Evolutionary conservation across 1,284 basidiomycete genomes (phyloP), one percentile per base, ranked within the genome.

Genomic region (Pseudomicrostroma phylloplanum): DNA sequence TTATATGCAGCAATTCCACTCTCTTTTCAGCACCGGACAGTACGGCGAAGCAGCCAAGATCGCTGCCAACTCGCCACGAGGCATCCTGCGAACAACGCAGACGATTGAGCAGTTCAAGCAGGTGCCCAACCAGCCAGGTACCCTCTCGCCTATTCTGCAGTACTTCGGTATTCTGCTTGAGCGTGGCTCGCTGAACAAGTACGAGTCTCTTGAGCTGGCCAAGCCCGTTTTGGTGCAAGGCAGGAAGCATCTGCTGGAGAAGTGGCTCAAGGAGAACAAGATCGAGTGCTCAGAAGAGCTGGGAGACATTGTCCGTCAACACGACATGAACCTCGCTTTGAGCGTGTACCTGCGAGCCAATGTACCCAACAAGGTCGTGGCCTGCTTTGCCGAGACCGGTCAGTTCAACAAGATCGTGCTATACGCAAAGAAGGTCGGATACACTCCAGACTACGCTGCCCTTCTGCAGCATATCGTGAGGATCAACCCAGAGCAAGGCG

Each of bases 201-300:
- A 89, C 42, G 96, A 99, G 81, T 96, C 92, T 41, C 82, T 99
- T 54, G 96, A 99, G 80, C 87, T 99, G 51, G 94, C 96, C 0
- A 87, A 92, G 58, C 96, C 96, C 23, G 96, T 99, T 13, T 83
- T 99, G 57, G 88, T 91, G 73, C 96, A 99, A 83, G 92, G 92
- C 60, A 87, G 93, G 77, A 98, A 99, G 82, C 92, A 97, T 77
- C 83, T 98, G 54, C 84, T 99, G 26, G 96, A 99, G 83, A 98
- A 98, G 79, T 99, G 96, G 96, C 83, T 98, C 69, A 99, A 99
- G 83, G 96, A 98, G 84, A 96, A 96, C 83, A 99, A 98, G 86
- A 88, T 99, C 68, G 94, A 96, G 66, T 98, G 96, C 83, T 92
- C 89, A 76, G 96, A 98, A 81, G 94, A 99, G 81, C 88, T 99